Percentiles rank a stretch among this genome's conserved stretches.
Evolutionary conservation across 345 rosid genomes (phyloP).

Genomic region (Hibiscus mutabilis): DNA sequence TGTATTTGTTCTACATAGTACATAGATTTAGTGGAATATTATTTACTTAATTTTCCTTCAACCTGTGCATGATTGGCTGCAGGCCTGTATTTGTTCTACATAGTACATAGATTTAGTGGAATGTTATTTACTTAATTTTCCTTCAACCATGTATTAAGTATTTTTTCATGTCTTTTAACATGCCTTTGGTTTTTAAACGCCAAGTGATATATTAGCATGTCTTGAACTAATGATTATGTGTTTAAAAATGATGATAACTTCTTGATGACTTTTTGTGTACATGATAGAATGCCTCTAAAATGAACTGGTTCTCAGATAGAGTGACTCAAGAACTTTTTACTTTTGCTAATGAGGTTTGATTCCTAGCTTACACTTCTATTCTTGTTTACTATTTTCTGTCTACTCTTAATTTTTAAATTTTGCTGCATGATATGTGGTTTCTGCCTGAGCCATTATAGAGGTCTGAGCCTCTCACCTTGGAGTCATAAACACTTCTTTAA

Average conservation of each 20-base stretch:
- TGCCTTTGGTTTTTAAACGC: neutral
- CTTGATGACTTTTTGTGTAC: constrained; percentile 15
- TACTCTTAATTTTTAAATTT: neutral
- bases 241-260: neutral
- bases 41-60: no score
- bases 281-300: constrained; percentile 68
- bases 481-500: neutral
- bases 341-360: constrained; percentile 61
- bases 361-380: constrained; percentile 1
- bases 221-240: neutral
- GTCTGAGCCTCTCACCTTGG: neutral
- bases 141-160: neutral
- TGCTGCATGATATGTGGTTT: neutral
- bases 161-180: neutral
- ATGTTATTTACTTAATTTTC: neutral
- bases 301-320: constrained; percentile 67
- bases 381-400: neutral
- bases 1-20: no score
- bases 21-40: no score
- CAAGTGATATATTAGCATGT: neutral
- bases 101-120: neutral
- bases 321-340: constrained; percentile 49
- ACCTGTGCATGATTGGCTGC: no score
- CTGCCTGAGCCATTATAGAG: neutral
- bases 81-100: neutral